Base-by-base conservation (phyloP, 2,329 filamentous ascomycete genomes). In the Alternaria rosae region DNA sequence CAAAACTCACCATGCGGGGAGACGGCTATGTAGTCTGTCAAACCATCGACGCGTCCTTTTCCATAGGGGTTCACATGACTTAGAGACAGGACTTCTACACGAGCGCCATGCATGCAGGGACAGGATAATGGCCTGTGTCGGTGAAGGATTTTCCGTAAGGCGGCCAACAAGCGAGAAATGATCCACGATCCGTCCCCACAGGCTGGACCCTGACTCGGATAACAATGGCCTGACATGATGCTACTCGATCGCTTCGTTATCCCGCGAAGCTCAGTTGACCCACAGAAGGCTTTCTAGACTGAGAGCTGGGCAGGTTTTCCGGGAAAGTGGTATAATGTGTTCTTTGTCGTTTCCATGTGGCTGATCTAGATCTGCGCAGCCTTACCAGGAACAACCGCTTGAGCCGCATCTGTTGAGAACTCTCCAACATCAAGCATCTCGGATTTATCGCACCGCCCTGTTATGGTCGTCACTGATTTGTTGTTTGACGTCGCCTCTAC, bases 41-140 rank as follows among this genome's bases (percentile, higher is more conserved):
- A 38, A 1, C 32, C 32, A 26, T 54, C 30, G 20, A 23, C 52
- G 44, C 38, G 52, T 45, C 41, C 52, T 44, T 45, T 54, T 45
- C 41, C 20, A 44, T 43, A 54, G 52, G 52, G 52, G 52, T 17
- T 35, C 26, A 44, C 52, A 35, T 35, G 52, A 54, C 52, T 35
- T 17, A 9, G 2, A 0, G n/a, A 10, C 0, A 17, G 6, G 15
- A 17, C 32, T 9, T 38, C 15, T 8, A 38, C 5, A 38, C 32
- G 32, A 38, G 32, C 32, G 32, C 32, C 8, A 38, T 38, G 32
- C 32, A 38, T 38, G 32, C 32, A 38, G 32, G 32, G 32, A 38
- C 32, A 38, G 0, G 32, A 38, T 4, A 10, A 17, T 38, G 15
- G 32, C 15, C 32, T 38, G 32, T 38, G 32, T 38, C 15, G 15